A percentile compares a stretch with the other conserved stretches of the same genome.
These are phyloP conservation scores for Annulohypoxylon truncatum DNA, from an alignment of 2,329 filamentous ascomycete genomes.

Conservation along the genomic window DNA sequence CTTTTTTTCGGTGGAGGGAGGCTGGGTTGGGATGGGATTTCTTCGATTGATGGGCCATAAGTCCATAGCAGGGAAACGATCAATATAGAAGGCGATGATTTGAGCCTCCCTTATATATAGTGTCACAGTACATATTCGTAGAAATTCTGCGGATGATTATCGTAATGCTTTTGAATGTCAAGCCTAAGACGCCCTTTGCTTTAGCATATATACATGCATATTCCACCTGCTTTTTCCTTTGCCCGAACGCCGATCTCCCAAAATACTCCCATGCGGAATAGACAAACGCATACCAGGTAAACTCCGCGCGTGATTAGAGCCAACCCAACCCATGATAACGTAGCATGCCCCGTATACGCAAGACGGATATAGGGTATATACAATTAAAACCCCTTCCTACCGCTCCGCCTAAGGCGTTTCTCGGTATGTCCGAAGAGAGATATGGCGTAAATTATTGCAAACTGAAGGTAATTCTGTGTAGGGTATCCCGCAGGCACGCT, in stretches of 20 bases:
- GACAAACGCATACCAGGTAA: conserved; percentile 4
- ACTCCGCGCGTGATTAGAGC: neutral
- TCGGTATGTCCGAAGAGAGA: neutral
- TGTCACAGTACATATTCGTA: neutral
- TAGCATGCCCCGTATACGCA: conserved; percentile 10
- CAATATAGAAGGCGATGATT: conserved; percentile 32
- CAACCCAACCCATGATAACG: neutral
- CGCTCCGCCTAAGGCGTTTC: neutral
- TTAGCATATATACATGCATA: conserved; percentile 19
- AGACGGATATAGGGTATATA: conserved; percentile 33
- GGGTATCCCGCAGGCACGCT: conserved; percentile 9
- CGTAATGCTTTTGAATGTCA: conserved; percentile 14
- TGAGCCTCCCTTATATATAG: neutral
- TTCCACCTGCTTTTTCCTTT: neutral
- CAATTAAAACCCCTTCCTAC: conserved; percentile 16
- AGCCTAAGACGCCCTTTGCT: conserved; percentile 9
- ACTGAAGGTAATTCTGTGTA: neutral
- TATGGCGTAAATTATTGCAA: neutral
- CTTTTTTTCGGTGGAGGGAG: neutral
- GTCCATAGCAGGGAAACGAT: conserved; percentile 29
- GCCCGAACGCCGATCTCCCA: neutral
- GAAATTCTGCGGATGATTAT: neutral
- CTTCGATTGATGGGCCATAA: conserved; percentile 25
- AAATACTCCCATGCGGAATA: neutral
- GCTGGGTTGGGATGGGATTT: conserved; percentile 20